Evolutionary conservation across 1,139 yeast species (phyloP).

Genomic region (Pichia sp.): DNA sequence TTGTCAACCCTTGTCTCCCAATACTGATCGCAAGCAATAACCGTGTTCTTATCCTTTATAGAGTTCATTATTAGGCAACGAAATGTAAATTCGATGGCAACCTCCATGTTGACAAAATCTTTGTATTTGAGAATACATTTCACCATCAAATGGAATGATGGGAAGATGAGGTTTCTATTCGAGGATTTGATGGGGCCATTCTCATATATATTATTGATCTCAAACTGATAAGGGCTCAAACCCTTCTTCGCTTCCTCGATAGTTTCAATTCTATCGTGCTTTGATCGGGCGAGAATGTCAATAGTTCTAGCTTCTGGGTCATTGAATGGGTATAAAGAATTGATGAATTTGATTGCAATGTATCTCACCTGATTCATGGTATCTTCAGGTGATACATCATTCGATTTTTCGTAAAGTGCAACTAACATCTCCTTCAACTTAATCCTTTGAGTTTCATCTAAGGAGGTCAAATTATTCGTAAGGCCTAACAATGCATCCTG

Average conservation of each 20-base stretch:
- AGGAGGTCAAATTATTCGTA: conserved; percentile 38
- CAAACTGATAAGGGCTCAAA: conserved; percentile 69
- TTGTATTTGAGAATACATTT: conserved; percentile 27
- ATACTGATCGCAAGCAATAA: conserved; percentile 60
- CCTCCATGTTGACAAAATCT: conserved; percentile 28
- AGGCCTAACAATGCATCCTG: conserved; percentile 67
- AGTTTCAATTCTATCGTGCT: conserved; percentile 53
- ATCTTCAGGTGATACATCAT: conserved; percentile 10
- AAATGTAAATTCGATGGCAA: conserved; percentile 42
- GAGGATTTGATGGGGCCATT: not conserved
- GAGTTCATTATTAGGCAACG: conserved; percentile 64
- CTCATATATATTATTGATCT: conserved; percentile 25
- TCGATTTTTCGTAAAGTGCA: conserved; percentile 30
- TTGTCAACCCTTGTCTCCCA: conserved; percentile 73
- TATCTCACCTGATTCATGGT: conserved; percentile 38
- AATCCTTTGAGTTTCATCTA: conserved; percentile 34
- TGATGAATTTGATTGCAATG: conserved; percentile 59
- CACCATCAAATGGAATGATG: conserved; percentile 24
- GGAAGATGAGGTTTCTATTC: conserved; percentile 27
- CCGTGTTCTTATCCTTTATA: conserved; percentile 38
- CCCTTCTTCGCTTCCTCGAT: conserved; percentile 82
- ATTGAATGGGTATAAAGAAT: conserved; percentile 57
- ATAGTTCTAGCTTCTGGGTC: conserved; percentile 65
- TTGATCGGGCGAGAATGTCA: conserved; percentile 53
- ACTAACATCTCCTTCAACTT: conserved; percentile 41